phyloP scores from a whole-genome alignment of 768 basidiomycete genomes.

The Boletus rufocinnamomeus region DNA sequence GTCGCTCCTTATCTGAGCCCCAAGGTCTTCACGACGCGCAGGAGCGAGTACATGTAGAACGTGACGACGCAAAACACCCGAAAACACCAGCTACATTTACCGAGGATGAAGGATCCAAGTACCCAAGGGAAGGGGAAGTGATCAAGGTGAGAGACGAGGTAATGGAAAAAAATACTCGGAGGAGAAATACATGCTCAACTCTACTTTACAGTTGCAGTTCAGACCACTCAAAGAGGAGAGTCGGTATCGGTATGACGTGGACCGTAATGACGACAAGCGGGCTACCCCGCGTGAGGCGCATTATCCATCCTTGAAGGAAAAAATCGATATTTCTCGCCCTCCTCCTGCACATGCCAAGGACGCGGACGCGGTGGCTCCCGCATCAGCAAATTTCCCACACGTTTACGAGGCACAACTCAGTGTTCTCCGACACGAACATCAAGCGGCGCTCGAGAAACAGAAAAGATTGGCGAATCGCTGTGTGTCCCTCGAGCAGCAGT shows the following conservation, averaged over 20 bases:
- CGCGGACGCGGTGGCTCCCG: neutral
- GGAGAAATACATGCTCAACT: neutral
- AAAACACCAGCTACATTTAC: neutral
- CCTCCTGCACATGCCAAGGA: neutral
- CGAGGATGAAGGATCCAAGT: neutral
- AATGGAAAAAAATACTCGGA: neutral
- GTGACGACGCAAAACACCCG: neutral
- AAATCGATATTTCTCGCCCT: neutral
- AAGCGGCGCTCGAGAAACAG: constrained; percentile 8
- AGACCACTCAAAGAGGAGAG: constrained; percentile 1
- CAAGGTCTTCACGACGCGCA: neutral
- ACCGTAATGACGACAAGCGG: neutral
- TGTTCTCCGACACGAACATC: constrained; percentile 4
- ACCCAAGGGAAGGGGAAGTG: neutral
- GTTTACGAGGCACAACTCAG: constrained; percentile 10
- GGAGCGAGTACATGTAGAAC: neutral
- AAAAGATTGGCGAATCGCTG: neutral
- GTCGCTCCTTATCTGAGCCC: neutral
- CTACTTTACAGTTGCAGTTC: neutral
- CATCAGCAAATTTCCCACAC: neutral
- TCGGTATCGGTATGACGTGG: neutral
- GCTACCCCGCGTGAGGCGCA: neutral
- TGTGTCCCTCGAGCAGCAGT: constrained; percentile 4
- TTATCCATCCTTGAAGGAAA: neutral
- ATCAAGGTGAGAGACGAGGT: constrained; percentile 5